Evolutionary conservation across 2,329 filamentous ascomycete genomes (phyloP), one percentile per base, ranked within the genome.

Genomic region (Pseudocercospora vitis): DNA sequence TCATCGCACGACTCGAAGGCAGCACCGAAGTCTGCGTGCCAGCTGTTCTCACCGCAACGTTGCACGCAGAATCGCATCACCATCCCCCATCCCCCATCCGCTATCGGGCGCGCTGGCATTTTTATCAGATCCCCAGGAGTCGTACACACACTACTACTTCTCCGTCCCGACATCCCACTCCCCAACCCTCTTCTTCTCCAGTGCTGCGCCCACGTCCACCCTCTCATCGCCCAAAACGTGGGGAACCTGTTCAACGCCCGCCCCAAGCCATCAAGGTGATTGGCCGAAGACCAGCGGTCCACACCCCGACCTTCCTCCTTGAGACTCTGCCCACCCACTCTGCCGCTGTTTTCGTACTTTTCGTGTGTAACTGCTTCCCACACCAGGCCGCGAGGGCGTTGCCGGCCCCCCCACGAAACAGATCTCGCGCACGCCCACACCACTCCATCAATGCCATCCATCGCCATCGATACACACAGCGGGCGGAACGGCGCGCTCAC

Each of bases 241-340:
- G 53, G 35, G 16, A 31, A 23, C 12, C 46, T n/a, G 39, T 21
- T 16, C 29, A 24, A 16, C 16, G 26, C 40, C n/a, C 47, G 21
- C 45, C 18, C 26, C 11, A 18, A 29, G 21, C 56, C 56, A 57
- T 57, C 58, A 57, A 60, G 56, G 56, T 60, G 55, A 52, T 56
- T 52, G 50, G 51, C 53, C 39, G 39, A 50, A 14, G 50, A 26
- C 32, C 23, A 33, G 53, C 48, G 32, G 40, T 55, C 48, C 32
- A 50, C 28, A 21, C 46, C 50, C 28, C 55, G 40, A 45, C 33
- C 45, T 47, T 50, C 42, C 51, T 28, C 49, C 40, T 48, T 26
- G 29, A 50, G 37, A 46, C 26, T 48, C 40, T 37, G 31, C 46
- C 54, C 46, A 45, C 56, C 48, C 49, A 32, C 55, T 46, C 45